Evolutionary conservation across 306 rosid species (phyloP).

Genomic region (Biancaea sappan): DNA sequence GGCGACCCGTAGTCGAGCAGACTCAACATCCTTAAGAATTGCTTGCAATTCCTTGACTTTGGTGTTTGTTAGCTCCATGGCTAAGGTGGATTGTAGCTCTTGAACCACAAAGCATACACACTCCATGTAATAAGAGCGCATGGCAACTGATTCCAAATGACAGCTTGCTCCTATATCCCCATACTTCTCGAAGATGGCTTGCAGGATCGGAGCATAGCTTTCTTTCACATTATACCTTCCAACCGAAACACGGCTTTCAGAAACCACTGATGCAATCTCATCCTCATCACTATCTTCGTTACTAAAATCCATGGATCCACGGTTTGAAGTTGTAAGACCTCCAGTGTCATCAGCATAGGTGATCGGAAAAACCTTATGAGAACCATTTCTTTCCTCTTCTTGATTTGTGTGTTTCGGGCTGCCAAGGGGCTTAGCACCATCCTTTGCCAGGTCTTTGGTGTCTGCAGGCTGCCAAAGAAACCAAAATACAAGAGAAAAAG

Average conservation of each 20-base stretch:
- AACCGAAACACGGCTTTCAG: conserved; percentile 71
- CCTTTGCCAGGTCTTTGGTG: conserved; percentile 43
- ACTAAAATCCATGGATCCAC: conserved; percentile 49
- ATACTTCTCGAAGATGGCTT: conserved; percentile 62
- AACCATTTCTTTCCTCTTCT: conserved; percentile 34
- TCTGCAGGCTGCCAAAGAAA: conserved; percentile 50
- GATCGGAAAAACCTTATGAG: conserved; percentile 39
- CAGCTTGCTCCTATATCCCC: conserved; percentile 87
- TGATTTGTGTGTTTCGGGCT: conserved; percentile 22
- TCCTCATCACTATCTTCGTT: conserved; percentile 68
- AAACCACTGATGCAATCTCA: conserved; percentile 54
- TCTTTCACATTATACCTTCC: conserved; percentile 87
- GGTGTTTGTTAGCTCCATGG: conserved; percentile 58
- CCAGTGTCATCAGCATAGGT: conserved; percentile 37
- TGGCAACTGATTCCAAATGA: conserved; percentile 77
- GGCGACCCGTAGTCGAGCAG: conserved; percentile 62
- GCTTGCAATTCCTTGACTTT: conserved; percentile 72
- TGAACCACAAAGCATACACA: conserved; percentile 89
- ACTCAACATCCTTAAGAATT: conserved; percentile 86
- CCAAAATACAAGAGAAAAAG: conserved; percentile 20
- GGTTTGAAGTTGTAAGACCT: conserved; percentile 32
- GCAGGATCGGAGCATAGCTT: conserved; percentile 72
- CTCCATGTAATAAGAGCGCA: conserved; percentile 83
- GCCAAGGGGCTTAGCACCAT: background rate
- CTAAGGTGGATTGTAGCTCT: conserved; percentile 59